Evolutionary conservation across 306 rosid genomes (phyloP), one percentile per base, ranked within the genome.

Genomic region (Citrullus mucosospermus): DNA sequence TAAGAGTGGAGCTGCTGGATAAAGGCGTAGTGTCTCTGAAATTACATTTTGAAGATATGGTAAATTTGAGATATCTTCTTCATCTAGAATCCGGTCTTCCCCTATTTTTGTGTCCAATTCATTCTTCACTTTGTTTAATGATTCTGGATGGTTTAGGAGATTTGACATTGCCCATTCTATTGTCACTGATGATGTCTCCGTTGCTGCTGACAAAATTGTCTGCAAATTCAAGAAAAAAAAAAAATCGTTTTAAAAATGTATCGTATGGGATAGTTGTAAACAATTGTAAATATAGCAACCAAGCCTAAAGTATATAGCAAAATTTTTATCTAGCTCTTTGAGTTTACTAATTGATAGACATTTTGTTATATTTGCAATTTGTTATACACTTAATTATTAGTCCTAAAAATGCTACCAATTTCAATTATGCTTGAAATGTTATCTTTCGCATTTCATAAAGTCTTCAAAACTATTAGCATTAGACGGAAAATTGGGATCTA

Each of bases 161-260:
- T 85, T 83, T 0, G 93, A 60, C 93, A 91, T 81, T 5, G 87
- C 88, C 97, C 97, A 91, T 38, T 91, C 94, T 9, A 89, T 61
- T 3, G 89, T 67, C 22, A 72, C 60, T 0, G 91, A 79, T 0
- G 91, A 84, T 5, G 97, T 87, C 30, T 90, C 90, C 0, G 95
- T 88, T 84, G 28, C 90, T 90, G 0, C 86, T 91, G 4, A 83
- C 65, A 86, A 17, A 36, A 65, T 65, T 17, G 72, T 65, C 72
- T 65, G 25, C 48, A 9, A 36, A 65, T 8, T 16, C 18, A 32
- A 25, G 81, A 46, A 57, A 32, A 32, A 0, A 1, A 56, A n/a
- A 6, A 56, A 18, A 20, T 22, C 22, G 22, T 22, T 22, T 22
- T 22, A 22, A 22, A 22, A 22, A 22, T 22, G 22, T 0, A 22